A percentile compares a stretch with the other conserved stretches of the same genome.
These are phyloP conservation scores for Neopestalotiopsis rosae DNA, from an alignment of 2,329 filamentous ascomycete genomes.

Conservation along the genomic window DNA sequence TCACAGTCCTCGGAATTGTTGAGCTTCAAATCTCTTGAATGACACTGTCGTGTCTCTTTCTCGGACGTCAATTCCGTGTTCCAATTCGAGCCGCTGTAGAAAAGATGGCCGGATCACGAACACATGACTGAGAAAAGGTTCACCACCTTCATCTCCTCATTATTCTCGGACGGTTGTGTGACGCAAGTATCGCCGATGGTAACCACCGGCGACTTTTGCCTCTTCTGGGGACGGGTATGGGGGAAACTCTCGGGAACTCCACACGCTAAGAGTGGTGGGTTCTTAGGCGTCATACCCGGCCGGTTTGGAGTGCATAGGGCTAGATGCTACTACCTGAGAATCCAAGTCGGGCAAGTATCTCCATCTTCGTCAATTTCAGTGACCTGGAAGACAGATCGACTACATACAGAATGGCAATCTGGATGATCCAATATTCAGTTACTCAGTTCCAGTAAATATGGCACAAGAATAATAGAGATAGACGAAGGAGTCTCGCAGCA, in stretches of 20 bases:
- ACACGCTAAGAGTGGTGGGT: neutral
- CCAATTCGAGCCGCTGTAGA: neutral
- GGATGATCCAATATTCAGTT: neutral
- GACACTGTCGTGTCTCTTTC: neutral
- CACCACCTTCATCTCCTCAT: neutral
- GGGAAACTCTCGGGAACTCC: slow-evolving; percentile 6
- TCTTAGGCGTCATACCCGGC: neutral
- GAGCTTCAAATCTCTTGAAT: neutral
- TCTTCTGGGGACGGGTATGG: neutral
- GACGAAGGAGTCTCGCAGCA: neutral
- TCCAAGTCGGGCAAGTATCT: neutral
- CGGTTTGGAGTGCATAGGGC: neutral
- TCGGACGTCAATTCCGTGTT: neutral
- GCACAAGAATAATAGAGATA: too few relatives aligned
- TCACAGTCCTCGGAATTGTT: neutral
- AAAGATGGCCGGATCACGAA: neutral
- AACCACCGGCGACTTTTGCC: neutral
- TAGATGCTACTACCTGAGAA: neutral
- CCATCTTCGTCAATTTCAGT: neutral
- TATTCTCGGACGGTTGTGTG: neutral
- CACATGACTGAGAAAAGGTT: slow-evolving; percentile 6
- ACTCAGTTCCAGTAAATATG: too few relatives aligned
- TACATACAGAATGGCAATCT: neutral
- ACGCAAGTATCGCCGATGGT: slow-evolving; percentile 7
- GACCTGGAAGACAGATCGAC: too few relatives aligned